Percentiles rank a stretch among this genome's conserved stretches.
Evolutionary conservation across 306 rosid genomes (phyloP).

Genomic region (Datisca glomerata): DNA sequence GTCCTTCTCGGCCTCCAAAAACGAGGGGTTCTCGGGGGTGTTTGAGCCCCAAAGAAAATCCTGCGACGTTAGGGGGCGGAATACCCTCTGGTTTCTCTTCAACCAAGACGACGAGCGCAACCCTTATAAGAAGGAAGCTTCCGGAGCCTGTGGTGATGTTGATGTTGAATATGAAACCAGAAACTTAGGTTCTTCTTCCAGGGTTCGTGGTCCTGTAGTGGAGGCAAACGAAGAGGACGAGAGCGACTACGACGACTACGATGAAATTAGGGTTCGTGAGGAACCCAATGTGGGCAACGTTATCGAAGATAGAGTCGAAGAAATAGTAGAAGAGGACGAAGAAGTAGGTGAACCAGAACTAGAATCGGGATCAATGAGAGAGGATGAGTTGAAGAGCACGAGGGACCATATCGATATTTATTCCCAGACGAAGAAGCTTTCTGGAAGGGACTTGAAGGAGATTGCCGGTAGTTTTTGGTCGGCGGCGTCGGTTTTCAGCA

Average conservation of each 20-base stretch:
- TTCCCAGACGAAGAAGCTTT: slow-evolving; percentile 54
- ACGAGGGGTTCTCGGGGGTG: slow-evolving; percentile 67
- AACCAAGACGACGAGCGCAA: slow-evolving; percentile 62
- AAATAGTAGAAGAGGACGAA: slow-evolving; percentile 40
- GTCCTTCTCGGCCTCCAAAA: slow-evolving; percentile 90
- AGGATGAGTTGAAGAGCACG: slow-evolving; percentile 59
- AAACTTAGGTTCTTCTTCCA: slow-evolving; percentile 31
- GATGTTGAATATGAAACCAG: slow-evolving; percentile 32
- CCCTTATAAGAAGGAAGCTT: slow-evolving; percentile 31
- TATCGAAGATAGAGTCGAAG: slow-evolving; percentile 45
- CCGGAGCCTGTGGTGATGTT: slow-evolving; percentile 3
- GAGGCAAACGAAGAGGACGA: slow-evolving; percentile 45
- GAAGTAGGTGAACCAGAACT: slow-evolving; percentile 11
- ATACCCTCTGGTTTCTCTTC: slow-evolving; percentile 64
- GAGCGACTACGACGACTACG: slow-evolving; percentile 11
- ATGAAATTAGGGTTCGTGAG: slow-evolving; percentile 28
- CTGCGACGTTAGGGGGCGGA: slow-evolving; percentile 85
- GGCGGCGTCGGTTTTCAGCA: slow-evolving; percentile 95
- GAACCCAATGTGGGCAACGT: slow-evolving; percentile 27
- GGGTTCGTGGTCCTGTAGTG: slow-evolving; percentile 38
- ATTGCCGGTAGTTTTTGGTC: slow-evolving; percentile 97
- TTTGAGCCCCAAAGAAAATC: slow-evolving; percentile 93
- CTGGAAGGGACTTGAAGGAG: slow-evolving; percentile 78
- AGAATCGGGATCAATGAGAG: slow-evolving; percentile 9
- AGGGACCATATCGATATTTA: slow-evolving; percentile 94